Conservation (phyloP, 768 basidiomycete genomes). For the Trametes maxima region DNA sequence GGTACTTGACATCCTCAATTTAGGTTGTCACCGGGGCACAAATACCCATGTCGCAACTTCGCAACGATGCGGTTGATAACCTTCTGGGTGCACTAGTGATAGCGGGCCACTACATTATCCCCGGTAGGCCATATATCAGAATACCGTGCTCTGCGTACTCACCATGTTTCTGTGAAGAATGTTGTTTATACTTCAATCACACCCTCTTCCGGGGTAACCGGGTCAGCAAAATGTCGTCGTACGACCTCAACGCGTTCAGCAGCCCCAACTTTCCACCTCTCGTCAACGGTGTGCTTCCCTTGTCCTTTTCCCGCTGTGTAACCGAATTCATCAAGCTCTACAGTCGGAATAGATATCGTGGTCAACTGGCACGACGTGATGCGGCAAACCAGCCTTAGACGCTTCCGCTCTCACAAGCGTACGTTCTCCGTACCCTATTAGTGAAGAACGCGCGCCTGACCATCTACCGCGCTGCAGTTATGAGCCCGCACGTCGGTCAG, state of each 20-base stretch:
- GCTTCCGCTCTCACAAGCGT: slow-evolving; percentile 85
- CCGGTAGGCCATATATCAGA: slow-evolving; percentile 51
- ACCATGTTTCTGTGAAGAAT: slow-evolving; percentile 50
- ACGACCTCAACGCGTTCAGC: slow-evolving; percentile 79
- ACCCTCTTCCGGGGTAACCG: slow-evolving; percentile 85
- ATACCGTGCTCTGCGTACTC: not conserved
- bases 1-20: not conserved
- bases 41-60: slow-evolving; percentile 86
- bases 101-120: slow-evolving; percentile 90
- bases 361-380: slow-evolving; percentile 91
- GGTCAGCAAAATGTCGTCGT: slow-evolving; percentile 80
- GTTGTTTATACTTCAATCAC: slow-evolving; percentile 89
- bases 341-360: slow-evolving; percentile 87
- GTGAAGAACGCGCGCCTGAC: not conserved
- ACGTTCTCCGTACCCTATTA: not conserved
- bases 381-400: slow-evolving; percentile 74
- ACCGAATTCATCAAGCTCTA: not conserved
- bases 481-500: slow-evolving; percentile 82
- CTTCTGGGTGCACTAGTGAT: slow-evolving; percentile 86
- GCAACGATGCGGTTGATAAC: slow-evolving; percentile 96
- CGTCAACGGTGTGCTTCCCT: slow-evolving; percentile 62
- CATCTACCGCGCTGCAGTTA: slow-evolving; percentile 44
- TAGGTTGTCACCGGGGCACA: slow-evolving; percentile 93
- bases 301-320: not conserved
- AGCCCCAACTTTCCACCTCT: slow-evolving; percentile 85